Base-by-base conservation (phyloP, 2,329 filamentous ascomycete genomes). In the Diaporthe citriasiana region DNA sequence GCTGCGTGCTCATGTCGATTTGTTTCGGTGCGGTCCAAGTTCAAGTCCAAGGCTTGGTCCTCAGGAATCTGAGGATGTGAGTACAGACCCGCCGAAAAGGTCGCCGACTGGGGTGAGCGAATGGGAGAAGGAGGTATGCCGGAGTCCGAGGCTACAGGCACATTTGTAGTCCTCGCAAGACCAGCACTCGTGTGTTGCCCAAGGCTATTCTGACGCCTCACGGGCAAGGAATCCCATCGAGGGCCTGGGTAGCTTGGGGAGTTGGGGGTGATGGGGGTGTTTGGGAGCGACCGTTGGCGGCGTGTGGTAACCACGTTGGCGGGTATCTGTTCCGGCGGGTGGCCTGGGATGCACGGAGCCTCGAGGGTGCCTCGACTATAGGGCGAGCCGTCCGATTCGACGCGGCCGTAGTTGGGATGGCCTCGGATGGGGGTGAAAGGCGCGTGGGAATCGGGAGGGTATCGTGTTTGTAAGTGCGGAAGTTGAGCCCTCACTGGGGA, bases 21-120 rank as follows among this genome's bases (percentile, higher is more conserved):
- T 51, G 68, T 73, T 63, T 76, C 71, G 66, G 68, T 33, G 30
- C 70, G 66, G 17, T 73, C 76, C 53, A 70, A 59, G 63, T 78
- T 76, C 56, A 71, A 63, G 27, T 72, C 42, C 22, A 73, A 17
- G 42, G 72, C 38, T 25, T 74, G 35, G 72, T 79, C 76, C 71
- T 81, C 80, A 25, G 79, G 77, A 45, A 80, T 80, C 72, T 78
- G 79, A 19, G 81, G 80, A 63, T 83, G 81, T 10, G 82, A 81
- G 30, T 80, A 81, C 51, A 81, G 78, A 55, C 79, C 79, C 1
- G 78, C 77, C 68, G 82, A 81, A 22, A 77, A 79, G 33, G 79
- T 78, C 25, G 80, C 74, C 8, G 80, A 77, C 2, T 75, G 72
- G 3, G 78, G 76, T 1, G 79, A 72, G 70, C 75, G 70, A 38